phyloP scores from a whole-genome alignment of 2,329 filamentous ascomycete species.

The Calonectria pteridis region DNA sequence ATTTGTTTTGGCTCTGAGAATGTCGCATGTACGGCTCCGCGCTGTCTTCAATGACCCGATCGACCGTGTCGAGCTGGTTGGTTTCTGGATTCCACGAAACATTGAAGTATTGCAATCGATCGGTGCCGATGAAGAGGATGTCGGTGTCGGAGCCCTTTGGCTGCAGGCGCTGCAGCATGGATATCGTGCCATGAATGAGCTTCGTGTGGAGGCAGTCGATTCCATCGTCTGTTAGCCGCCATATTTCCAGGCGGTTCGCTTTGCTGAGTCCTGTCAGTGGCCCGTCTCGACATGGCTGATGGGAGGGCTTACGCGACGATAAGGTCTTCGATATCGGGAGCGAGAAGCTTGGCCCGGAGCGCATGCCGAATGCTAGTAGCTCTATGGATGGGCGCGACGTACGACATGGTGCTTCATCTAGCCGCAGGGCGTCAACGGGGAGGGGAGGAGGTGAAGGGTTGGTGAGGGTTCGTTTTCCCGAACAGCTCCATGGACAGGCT shows the following conservation, averaged over 20 bases:
- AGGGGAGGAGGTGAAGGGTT: conserved; percentile 16
- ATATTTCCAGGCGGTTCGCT: conserved; percentile 88
- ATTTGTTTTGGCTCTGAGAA: conserved; percentile 85
- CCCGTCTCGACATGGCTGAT: conserved; percentile 29
- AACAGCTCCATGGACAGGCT: conserved; percentile 42
- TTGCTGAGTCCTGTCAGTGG: conserved; percentile 68
- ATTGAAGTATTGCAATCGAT: conserved; percentile 91
- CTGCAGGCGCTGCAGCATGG: conserved; percentile 84
- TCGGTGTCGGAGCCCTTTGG: conserved; percentile 82
- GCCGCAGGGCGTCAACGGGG: not conserved
- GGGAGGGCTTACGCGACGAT: conserved; percentile 80
- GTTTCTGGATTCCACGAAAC: conserved; percentile 80
- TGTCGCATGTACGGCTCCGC: conserved; percentile 76
- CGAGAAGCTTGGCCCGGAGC: conserved; percentile 81
- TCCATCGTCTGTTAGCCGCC: conserved; percentile 74
- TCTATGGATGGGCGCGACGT: conserved; percentile 92
- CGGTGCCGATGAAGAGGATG: conserved; percentile 92
- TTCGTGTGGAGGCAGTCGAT: conserved; percentile 76
- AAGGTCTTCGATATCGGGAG: conserved; percentile 81
- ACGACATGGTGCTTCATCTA: conserved; percentile 76
- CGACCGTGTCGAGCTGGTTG: conserved; percentile 63
- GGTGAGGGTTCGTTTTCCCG: conserved; percentile 34
- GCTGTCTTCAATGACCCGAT: conserved; percentile 64
- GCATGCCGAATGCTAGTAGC: conserved; percentile 94
- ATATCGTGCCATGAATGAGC: conserved; percentile 85